A percentile compares a stretch with the other conserved stretches of the same genome.
Evolutionary conservation across 73 alveolate genomes (phyloP).

Genomic region (Paramecium octaurelia): DNA sequence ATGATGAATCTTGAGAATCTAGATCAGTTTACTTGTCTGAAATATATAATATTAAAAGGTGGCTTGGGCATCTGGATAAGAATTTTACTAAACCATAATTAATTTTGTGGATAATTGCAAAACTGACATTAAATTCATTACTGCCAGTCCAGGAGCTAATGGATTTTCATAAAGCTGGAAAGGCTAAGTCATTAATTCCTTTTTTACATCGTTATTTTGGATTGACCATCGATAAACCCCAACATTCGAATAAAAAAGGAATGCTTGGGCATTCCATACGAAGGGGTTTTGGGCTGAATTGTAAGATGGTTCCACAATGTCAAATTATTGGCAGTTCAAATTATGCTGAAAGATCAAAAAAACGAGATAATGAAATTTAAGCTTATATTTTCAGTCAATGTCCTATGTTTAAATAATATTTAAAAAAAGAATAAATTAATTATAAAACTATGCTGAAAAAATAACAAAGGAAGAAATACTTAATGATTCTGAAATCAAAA

Average conservation of each 20-base stretch:
- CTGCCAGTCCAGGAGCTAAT: slow-evolving; percentile 21
- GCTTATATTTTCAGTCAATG: slow-evolving; percentile 15
- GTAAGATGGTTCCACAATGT: background rate
- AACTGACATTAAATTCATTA: background rate
- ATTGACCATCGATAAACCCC: background rate
- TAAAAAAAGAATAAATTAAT: background rate
- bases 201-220: background rate
- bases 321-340: slow-evolving; percentile 26
- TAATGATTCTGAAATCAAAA: background rate
- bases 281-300: slow-evolving; percentile 36
- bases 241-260: background rate
- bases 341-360: slow-evolving; percentile 34
- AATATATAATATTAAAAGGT: background rate
- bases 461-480: background rate
- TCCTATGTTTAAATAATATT: background rate
- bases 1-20: background rate
- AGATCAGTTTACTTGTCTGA: background rate
- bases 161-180: slow-evolving; percentile 52
- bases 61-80: slow-evolving; percentile 43
- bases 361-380: slow-evolving; percentile 37
- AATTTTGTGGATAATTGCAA: background rate
- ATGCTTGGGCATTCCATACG: slow-evolving; percentile 10
- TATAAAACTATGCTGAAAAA: background rate
- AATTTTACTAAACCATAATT: background rate
- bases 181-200: background rate